Evolutionary conservation across 2,329 filamentous ascomycete species (phyloP).

Genomic region (Pseudogymnoascus pannorum): DNA sequence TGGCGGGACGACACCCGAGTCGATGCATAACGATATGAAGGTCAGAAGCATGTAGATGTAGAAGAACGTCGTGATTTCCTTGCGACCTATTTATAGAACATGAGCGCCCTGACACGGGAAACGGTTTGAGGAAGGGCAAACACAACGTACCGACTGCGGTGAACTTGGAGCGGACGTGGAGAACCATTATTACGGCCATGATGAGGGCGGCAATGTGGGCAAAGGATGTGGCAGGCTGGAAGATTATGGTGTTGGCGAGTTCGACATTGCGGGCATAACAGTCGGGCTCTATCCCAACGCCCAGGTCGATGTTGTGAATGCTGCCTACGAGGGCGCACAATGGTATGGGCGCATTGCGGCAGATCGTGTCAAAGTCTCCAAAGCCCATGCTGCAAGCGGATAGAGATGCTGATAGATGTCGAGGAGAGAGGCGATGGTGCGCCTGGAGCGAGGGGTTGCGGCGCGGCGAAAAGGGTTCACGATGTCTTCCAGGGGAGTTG

Average conservation of each 20-base stretch:
- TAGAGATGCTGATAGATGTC: neutral
- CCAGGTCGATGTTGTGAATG: conserved; percentile 57
- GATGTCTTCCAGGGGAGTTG: neutral
- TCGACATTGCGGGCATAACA: conserved; percentile 96
- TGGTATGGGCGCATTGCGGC: conserved; percentile 75
- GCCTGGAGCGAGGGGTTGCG: conserved; percentile 9
- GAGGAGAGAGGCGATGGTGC: neutral
- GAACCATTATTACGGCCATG: conserved; percentile 96
- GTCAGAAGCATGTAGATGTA: conserved; percentile 92
- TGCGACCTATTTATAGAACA: conserved; percentile 41
- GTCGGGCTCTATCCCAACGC: conserved; percentile 73
- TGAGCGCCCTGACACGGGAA: neutral
- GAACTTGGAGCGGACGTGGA: conserved; percentile 95
- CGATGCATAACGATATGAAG: conserved; percentile 79
- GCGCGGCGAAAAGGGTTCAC: conserved; percentile 5
- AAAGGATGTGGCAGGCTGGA: conserved; percentile 82
- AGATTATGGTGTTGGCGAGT: conserved; percentile 96
- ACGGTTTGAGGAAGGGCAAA: neutral
- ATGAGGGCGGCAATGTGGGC: conserved; percentile 84
- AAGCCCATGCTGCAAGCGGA: conserved; percentile 62
- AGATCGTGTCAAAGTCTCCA: conserved; percentile 83
- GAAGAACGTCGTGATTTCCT: conserved; percentile 81
- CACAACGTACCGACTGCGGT: conserved; percentile 79
- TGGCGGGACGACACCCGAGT: conserved; percentile 85
- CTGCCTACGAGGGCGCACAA: conserved; percentile 80